Evolutionary conservation across 306 rosid genomes (phyloP).

Genomic region (Dryas octopetala): DNA sequence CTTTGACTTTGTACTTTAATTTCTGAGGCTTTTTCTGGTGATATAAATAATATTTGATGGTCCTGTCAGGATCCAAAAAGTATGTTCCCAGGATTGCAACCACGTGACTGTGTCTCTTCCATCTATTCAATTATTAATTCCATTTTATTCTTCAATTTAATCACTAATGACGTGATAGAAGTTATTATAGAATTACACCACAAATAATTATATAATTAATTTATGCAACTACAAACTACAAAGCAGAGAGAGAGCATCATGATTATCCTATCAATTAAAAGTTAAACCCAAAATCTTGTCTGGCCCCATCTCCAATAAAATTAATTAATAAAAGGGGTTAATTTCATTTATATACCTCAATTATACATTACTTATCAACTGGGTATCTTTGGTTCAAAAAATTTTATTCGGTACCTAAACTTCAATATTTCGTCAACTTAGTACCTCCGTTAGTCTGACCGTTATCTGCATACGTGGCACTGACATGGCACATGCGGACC

Average conservation of each 20-base stretch:
- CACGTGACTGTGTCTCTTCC: constrained; percentile 5
- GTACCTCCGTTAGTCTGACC: too few species aligned
- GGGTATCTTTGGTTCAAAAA: too few species aligned
- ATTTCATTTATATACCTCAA: too few species aligned
- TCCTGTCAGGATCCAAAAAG: constrained; percentile 12
- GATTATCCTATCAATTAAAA: not conserved
- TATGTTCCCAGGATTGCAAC: constrained; percentile 5
- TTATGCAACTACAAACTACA: not conserved
- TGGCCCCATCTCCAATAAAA: not conserved
- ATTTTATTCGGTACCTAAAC: too few species aligned
- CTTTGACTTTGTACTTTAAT: constrained; percentile 5
- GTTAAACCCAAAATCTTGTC: not conserved
- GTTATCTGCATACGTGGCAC: too few species aligned
- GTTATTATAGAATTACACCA: not conserved
- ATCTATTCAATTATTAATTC: not conserved
- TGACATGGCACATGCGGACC: too few species aligned
- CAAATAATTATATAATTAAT: not conserved
- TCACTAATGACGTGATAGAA: not conserved
- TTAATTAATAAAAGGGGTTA: not conserved
- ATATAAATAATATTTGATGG: not conserved
- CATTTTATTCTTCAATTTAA: not conserved
- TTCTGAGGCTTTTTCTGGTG: constrained; percentile 13
- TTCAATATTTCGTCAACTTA: too few species aligned
- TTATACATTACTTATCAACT: too few species aligned
- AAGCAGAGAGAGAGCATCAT: not conserved